Evolutionary conservation across 2,329 filamentous ascomycete genomes (phyloP).

Genomic region (Colletotrichum eleusines): DNA sequence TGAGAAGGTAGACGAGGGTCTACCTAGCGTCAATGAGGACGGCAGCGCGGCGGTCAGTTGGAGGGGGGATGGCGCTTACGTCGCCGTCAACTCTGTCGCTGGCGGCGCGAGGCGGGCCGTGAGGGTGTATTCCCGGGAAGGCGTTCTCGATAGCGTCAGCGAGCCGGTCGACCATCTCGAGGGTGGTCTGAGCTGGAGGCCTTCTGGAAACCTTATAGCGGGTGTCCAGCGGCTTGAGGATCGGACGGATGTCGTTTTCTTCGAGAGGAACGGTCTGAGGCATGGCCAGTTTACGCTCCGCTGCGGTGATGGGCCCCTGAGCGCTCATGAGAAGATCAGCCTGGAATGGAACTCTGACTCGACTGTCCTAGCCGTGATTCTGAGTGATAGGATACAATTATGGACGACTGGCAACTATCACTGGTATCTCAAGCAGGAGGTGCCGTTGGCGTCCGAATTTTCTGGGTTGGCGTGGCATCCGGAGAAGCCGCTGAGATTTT

Average conservation of each 20-base stretch:
- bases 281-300: constrained; percentile 93
- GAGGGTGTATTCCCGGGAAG: constrained; percentile 91
- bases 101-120: constrained; percentile 79
- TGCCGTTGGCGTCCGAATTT: constrained; percentile 60
- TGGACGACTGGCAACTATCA: constrained; percentile 99
- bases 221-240: constrained; percentile 79
- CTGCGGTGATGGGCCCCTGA: constrained; percentile 67
- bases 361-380: constrained; percentile 85
- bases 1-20: constrained; percentile 88
- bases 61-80: constrained; percentile 92
- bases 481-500: constrained; percentile 81
- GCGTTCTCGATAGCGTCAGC: constrained; percentile 90
- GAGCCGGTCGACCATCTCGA: constrained; percentile 96
- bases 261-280: constrained; percentile 96
- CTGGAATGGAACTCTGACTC: constrained; percentile 94
- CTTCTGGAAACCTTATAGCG: constrained; percentile 91
- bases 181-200: constrained; percentile 88
- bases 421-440: constrained; percentile 96
- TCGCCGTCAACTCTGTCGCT: constrained; percentile 87
- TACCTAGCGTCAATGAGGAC: constrained; percentile 81
- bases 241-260: constrained; percentile 88
- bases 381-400: constrained; percentile 82
- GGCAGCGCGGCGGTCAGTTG: constrained; percentile 81
- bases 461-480: constrained; percentile 79
- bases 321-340: constrained; percentile 68